phyloP scores from a whole-genome alignment of 2,329 filamentous ascomycete species.

The Aspergillus brasiliensis region DNA sequence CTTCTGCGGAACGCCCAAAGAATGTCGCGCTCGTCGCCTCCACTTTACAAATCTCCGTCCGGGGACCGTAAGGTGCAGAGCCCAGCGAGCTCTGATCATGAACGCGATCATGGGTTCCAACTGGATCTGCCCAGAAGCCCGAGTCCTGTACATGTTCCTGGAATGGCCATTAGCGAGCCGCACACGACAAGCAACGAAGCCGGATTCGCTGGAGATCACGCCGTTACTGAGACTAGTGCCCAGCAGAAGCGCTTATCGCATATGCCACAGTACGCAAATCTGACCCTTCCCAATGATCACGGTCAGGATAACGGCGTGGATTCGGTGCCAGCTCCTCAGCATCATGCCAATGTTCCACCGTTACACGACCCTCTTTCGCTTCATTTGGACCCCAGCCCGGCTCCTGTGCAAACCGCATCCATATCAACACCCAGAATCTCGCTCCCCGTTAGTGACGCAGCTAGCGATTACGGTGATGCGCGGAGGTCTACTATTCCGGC shows the following conservation, averaged over 20 bases:
- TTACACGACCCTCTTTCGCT: slow-evolving; percentile 20
- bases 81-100: slow-evolving; percentile 16
- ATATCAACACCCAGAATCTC: slow-evolving; percentile 38
- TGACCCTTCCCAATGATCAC: background rate
- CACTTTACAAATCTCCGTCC: slow-evolving; percentile 27
- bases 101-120: slow-evolving; percentile 24
- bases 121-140: slow-evolving; percentile 24
- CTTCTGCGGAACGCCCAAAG: slow-evolving; percentile 60
- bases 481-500: slow-evolving; percentile 51
- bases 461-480: slow-evolving; percentile 58
- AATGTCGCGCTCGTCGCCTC: slow-evolving; percentile 59
- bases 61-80: slow-evolving; percentile 15
- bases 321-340: slow-evolving; percentile 14
- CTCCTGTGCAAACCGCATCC: slow-evolving; percentile 19
- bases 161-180: slow-evolving; percentile 14
- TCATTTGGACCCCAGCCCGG: slow-evolving; percentile 19
- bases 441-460: slow-evolving; percentile 50
- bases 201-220: background rate
- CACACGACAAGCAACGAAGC: slow-evolving; percentile 2
- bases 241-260: background rate
- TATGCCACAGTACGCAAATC: background rate
- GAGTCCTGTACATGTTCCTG: slow-evolving; percentile 23
- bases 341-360: slow-evolving; percentile 25
- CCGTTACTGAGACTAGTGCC: background rate
- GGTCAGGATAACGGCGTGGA: background rate